These are phyloP conservation scores for Mortierella sp. DNA, from an alignment of 371 early-diverging fungal species.

Conservation along the genomic window DNA sequence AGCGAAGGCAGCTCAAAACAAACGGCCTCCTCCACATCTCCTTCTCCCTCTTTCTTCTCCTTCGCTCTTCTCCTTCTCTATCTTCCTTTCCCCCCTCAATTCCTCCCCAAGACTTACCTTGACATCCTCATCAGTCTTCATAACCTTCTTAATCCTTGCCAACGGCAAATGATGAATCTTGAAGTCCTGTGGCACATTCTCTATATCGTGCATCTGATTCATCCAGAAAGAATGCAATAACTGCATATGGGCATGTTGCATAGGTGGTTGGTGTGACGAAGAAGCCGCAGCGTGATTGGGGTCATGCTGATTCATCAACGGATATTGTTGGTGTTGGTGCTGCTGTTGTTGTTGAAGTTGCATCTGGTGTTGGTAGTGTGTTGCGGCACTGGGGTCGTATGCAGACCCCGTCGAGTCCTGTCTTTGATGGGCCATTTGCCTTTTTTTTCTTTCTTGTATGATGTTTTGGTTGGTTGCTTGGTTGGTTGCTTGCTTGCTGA, in stretches of 20 bases:
- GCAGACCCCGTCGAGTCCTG: slow-evolving; percentile 39
- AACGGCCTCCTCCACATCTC: neutral
- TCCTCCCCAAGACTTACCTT: slow-evolving; percentile 68
- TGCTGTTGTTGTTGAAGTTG: slow-evolving; percentile 30
- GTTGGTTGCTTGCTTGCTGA: neutral
- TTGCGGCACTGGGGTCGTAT: slow-evolving; percentile 35
- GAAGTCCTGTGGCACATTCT: slow-evolving; percentile 81
- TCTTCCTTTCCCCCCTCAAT: too few species aligned
- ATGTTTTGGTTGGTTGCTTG: neutral
- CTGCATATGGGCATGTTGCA: slow-evolving; percentile 57
- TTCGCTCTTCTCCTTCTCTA: neutral
- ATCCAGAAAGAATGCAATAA: slow-evolving; percentile 66
- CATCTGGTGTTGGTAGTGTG: slow-evolving; percentile 34
- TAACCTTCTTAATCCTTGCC: slow-evolving; percentile 99
- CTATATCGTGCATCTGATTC: slow-evolving; percentile 66
- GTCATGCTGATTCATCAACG: slow-evolving; percentile 25
- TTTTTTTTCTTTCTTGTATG: neutral
- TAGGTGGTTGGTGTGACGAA: slow-evolving; percentile 43
- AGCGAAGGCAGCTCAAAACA: neutral
- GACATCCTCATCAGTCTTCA: slow-evolving; percentile 99
- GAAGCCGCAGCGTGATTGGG: slow-evolving; percentile 36
- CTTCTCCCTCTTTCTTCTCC: too few species aligned
- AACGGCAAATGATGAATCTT: slow-evolving; percentile 96
- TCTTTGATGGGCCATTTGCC: slow-evolving; percentile 37
- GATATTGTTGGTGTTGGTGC: slow-evolving; percentile 18